Evolutionary conservation across 352 stramenopile species (phyloP), one percentile per base, ranked within the genome.

Genomic region (Thraustochytrium striatum): DNA sequence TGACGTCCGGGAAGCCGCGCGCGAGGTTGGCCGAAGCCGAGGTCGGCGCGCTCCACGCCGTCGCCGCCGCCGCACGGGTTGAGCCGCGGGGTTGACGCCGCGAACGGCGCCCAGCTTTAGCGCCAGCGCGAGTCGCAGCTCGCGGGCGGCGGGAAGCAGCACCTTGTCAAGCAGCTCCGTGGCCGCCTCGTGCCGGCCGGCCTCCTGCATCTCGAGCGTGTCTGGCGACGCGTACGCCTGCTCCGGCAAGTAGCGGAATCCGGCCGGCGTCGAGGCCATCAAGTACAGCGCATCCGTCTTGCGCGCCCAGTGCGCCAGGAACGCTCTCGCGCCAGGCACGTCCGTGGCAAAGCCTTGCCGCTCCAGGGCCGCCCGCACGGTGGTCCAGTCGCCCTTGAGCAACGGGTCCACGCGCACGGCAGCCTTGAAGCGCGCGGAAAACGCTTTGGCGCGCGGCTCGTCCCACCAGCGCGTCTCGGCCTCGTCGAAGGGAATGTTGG

Each of bases 231-330:
- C 85, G 81, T 85, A 85, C 11, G 86, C 84, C 43, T 84, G 28
- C 65, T 84, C 72, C 72, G 89, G 72, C 2, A 85, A 83, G 39
- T 84, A 89, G 38, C 87, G 85, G 82, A 97, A 96, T 72, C 92
- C 85, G 82, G 94, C 89, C 21, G 93, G 93, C 30, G 94, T 95
- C 38, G 89, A 96, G 25, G 93, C 90, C 91, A 97, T 97, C 72
- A 97, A 92, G 82, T 97, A 97, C 83, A 96, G 91, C 21, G 92
- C 91, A 53, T 93, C 82, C 86, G 96, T 95, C 38, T 91, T 95
- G 41, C 94, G 87, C 78, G 91, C 92, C 93, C 93, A 98, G 80
- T 92, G 89, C 59, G 87, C 82, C 35, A 97, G 82, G 73, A 94
- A 94, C 81, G 89, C 68, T 52, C 87, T 82, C 2, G 89, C 90